phyloP scores from a whole-genome alignment of 441 rosid species.

The Melastoma candidum region DNA sequence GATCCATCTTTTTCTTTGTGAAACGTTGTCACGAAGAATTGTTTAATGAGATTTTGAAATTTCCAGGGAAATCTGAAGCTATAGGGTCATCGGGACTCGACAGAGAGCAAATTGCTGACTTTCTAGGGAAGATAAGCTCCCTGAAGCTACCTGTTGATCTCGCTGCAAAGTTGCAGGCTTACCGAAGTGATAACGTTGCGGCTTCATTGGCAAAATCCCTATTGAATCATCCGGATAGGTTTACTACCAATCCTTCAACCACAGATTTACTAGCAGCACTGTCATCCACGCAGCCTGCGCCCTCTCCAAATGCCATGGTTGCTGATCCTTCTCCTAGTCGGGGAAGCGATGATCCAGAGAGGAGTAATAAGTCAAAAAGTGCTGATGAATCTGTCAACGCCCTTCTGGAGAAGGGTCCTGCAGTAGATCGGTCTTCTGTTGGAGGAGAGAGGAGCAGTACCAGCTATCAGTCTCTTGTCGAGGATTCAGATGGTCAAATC shows the following conservation, averaged over 20 bases:
- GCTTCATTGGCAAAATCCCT: conserved; percentile 26
- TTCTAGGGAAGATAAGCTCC: conserved; percentile 69
- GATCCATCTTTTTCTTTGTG: neutral
- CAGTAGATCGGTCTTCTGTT: conserved; percentile 33
- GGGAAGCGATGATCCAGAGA: conserved; percentile 47
- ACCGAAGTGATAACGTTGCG: conserved; percentile 35
- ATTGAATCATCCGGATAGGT: conserved; percentile 30
- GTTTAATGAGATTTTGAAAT: neutral
- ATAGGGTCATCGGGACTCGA: conserved; percentile 33
- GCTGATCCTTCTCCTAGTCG: conserved; percentile 47
- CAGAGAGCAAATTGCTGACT: conserved; percentile 59
- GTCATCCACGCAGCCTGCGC: conserved; percentile 51
- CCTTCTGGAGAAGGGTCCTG: conserved; percentile 27
- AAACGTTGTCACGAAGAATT: neutral
- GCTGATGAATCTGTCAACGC: conserved; percentile 32
- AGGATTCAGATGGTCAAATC: conserved; percentile 56
- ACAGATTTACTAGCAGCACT: conserved; percentile 65
- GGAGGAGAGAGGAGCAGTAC: conserved; percentile 61
- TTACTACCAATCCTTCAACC: conserved; percentile 54
- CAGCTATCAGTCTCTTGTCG: conserved; percentile 56
- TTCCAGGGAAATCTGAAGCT: conserved; percentile 42
- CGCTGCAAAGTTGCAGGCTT: conserved; percentile 47
- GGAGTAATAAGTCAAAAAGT: conserved; percentile 29
- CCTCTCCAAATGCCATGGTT: conserved; percentile 41
- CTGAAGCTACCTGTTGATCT: conserved; percentile 65